Evolutionary conservation across 2,329 filamentous ascomycete genomes (phyloP).

Genomic region (Alternaria arbusti): DNA sequence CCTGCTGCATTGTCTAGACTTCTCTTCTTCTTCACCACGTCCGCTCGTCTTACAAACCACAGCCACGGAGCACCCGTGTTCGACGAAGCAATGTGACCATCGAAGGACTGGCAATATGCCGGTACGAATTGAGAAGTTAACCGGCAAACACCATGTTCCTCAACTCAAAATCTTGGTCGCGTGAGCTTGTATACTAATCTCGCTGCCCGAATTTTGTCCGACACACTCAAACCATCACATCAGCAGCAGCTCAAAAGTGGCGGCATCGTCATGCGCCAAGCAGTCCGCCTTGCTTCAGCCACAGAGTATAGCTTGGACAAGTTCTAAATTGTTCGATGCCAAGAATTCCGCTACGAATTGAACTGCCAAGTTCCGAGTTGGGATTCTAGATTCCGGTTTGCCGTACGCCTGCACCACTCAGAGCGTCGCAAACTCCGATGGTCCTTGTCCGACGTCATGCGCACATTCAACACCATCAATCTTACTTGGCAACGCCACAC

Average conservation of each 20-base stretch:
- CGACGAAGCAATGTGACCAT: neutral
- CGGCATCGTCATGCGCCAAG: slow-evolving; percentile 17
- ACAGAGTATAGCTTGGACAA: neutral
- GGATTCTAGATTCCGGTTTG: slow-evolving; percentile 15
- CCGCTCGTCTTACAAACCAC: neutral
- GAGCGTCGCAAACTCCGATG: neutral
- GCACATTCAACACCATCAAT: slow-evolving; percentile 6
- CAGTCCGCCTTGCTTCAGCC: slow-evolving; percentile 17
- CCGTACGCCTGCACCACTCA: neutral
- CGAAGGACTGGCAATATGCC: neutral
- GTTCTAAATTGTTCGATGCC: neutral
- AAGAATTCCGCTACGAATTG: slow-evolving; percentile 15
- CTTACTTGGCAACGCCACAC: slow-evolving; percentile 11
- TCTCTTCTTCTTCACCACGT: neutral
- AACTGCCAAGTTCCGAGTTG: slow-evolving; percentile 8
- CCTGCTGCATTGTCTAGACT: neutral
- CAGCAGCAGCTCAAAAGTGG: neutral
- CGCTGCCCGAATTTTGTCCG: neutral
- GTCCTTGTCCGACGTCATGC: slow-evolving; percentile 23
- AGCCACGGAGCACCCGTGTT: neutral
- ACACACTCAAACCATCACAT: neutral
- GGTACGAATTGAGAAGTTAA: neutral
- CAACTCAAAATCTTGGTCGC: neutral
- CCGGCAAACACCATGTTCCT: neutral
- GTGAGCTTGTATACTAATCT: neutral